Evolutionary conservation across 306 rosid genomes (phyloP).

Genomic region (Quillaja saponaria): DNA sequence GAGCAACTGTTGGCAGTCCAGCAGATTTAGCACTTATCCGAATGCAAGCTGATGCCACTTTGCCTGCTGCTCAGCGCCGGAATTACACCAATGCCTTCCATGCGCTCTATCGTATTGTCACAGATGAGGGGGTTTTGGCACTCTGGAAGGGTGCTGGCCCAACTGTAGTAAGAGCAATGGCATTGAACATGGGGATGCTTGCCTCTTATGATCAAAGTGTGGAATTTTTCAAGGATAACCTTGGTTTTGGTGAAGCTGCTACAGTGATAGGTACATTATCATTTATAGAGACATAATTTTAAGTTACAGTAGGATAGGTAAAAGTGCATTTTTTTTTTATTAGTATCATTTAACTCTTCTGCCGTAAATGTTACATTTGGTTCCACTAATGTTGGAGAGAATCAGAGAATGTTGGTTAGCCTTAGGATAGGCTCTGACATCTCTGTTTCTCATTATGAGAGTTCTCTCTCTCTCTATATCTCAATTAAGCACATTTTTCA

Average conservation of each 20-base stretch:
- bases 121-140: constrained; percentile 90
- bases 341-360: too few species aligned
- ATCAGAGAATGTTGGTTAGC: not conserved
- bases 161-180: constrained; percentile 98
- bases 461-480: too few species aligned
- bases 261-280: constrained; percentile 65
- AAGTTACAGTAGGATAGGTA: not conserved
- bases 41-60: constrained; percentile 98
- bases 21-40: constrained; percentile 97
- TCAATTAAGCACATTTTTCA: too few species aligned
- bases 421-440: not conserved
- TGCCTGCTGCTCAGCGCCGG: constrained; percentile 88
- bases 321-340: not conserved
- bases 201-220: constrained; percentile 97
- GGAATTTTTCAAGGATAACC: constrained; percentile 82
- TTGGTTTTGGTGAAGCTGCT: constrained; percentile 82
- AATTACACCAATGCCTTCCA: constrained; percentile 91
- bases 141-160: constrained; percentile 99
- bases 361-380: too few species aligned
- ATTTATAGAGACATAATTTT: not conserved
- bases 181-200: constrained; percentile 99
- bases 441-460: not conserved
- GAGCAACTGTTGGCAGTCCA: constrained; percentile 90
- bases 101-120: constrained; percentile 77
- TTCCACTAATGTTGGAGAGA: not conserved